phyloP scores from a whole-genome alignment of 768 basidiomycete genomes.

The Tricholoma saponaceum region DNA sequence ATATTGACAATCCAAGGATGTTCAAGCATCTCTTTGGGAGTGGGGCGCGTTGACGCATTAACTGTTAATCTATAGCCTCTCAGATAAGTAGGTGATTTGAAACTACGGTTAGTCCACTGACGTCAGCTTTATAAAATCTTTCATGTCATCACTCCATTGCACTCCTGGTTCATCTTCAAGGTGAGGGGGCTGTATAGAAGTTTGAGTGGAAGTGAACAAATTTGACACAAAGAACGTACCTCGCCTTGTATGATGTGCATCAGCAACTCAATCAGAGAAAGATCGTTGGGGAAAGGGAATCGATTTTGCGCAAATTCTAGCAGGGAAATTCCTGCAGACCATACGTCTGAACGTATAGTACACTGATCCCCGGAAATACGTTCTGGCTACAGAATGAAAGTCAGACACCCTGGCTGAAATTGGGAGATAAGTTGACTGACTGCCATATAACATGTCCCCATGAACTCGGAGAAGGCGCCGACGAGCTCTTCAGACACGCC shows the following conservation, averaged over 20 bases:
- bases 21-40: conserved; percentile 75
- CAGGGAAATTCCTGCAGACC: conserved; percentile 94
- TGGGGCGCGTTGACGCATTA: conserved; percentile 64
- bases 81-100: background rate
- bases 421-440: conserved; percentile 49
- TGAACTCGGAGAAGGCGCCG: conserved; percentile 88
- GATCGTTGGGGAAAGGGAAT: conserved; percentile 91
- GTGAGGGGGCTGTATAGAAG: conserved; percentile 60
- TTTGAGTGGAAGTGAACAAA: conserved; percentile 14
- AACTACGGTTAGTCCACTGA: conserved; percentile 34
- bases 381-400: conserved; percentile 61
- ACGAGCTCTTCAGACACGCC: conserved; percentile 97
- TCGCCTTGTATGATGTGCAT: conserved; percentile 83
- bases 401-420: conserved; percentile 6
- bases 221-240: conserved; percentile 34
- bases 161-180: conserved; percentile 70
- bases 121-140: conserved; percentile 87
- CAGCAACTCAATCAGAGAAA: conserved; percentile 90
- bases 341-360: conserved; percentile 94
- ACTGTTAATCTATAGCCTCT: conserved; percentile 40
- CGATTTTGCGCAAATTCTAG: conserved; percentile 92
- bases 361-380: conserved; percentile 90
- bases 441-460: conserved; percentile 98
- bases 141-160: conserved; percentile 81
- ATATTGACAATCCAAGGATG: conserved; percentile 80